phyloP scores from a whole-genome alignment of 2,329 filamentous ascomycete genomes.

The Aquanectria penicillioides region DNA sequence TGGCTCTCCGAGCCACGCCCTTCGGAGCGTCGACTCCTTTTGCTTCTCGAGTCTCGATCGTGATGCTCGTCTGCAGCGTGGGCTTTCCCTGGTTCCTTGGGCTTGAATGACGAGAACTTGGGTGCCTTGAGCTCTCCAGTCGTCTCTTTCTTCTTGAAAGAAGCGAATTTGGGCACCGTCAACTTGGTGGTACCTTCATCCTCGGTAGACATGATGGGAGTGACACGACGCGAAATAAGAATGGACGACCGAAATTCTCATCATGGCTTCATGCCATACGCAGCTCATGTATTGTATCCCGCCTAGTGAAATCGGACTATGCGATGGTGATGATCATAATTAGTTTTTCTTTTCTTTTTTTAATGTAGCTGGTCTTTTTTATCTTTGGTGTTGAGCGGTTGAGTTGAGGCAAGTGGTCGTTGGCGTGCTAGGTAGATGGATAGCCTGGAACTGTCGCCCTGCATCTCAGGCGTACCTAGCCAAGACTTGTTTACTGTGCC shows the following conservation, averaged over 20 bases:
- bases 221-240: slow-evolving; percentile 4
- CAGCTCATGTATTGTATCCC: background rate
- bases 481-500: no score
- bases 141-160: slow-evolving; percentile 64
- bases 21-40: slow-evolving; percentile 35
- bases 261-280: slow-evolving; percentile 1
- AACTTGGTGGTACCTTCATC: slow-evolving; percentile 34
- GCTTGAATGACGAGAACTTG: slow-evolving; percentile 79
- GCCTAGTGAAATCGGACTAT: background rate
- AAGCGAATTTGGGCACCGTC: slow-evolving; percentile 74
- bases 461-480: no score
- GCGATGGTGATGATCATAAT: background rate
- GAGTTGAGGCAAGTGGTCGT: background rate
- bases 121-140: slow-evolving; percentile 52
- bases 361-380: no score
- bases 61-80: slow-evolving; percentile 30
- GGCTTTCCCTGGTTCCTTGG: slow-evolving; percentile 51
- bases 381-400: background rate
- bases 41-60: slow-evolving; percentile 32
- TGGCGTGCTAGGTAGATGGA: no score
- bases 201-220: slow-evolving; percentile 40
- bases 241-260: slow-evolving; percentile 21
- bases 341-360: background rate
- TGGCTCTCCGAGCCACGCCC: slow-evolving; percentile 29
- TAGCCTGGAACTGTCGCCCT: no score